Conservation (phyloP, 495 filamentous ascomycete species). For the Bryoglossum gracile region DNA sequence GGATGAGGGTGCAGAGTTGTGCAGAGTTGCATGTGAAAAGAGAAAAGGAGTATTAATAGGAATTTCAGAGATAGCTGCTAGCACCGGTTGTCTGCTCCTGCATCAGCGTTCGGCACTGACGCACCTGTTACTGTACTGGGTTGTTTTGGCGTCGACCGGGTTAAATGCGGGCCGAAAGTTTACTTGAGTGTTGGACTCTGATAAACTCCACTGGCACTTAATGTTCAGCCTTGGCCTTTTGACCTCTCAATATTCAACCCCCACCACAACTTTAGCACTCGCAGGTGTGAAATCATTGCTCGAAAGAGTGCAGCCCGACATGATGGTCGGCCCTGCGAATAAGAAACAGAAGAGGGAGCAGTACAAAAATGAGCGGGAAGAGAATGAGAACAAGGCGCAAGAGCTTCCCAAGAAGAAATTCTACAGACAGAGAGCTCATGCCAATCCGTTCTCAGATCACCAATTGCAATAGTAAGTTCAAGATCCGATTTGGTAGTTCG, state of each 20-base stretch:
- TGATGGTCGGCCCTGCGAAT: conserved; percentile 47
- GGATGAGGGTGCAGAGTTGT: background rate
- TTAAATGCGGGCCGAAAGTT: background rate
- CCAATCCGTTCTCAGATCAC: conserved; percentile 96
- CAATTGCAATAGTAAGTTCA: conserved; percentile 70
- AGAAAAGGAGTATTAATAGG: too few relatives aligned
- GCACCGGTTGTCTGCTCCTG: too few relatives aligned
- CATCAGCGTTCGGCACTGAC: too few relatives aligned
- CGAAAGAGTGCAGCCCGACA: background rate
- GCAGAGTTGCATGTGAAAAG: too few relatives aligned
- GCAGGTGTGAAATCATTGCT: too few relatives aligned
- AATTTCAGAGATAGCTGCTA: too few relatives aligned
- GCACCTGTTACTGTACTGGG: too few relatives aligned
- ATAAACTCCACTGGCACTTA: background rate
- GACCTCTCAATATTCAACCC: conserved; percentile 1
- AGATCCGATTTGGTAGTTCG: background rate
- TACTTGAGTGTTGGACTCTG: background rate
- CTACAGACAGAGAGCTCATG: conserved; percentile 93
- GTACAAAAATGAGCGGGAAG: conserved; percentile 49
- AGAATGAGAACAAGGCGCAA: conserved; percentile 29
- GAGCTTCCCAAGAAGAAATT: conserved; percentile 84
- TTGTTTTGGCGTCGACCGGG: background rate
- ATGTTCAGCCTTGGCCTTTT: conserved; percentile 10
- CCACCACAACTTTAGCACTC: background rate
- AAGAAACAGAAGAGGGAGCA: conserved; percentile 71